These are phyloP conservation scores for Rhododendron williamsianum DNA, from an alignment of 148 eudicot species.

Conservation along the genomic window DNA sequence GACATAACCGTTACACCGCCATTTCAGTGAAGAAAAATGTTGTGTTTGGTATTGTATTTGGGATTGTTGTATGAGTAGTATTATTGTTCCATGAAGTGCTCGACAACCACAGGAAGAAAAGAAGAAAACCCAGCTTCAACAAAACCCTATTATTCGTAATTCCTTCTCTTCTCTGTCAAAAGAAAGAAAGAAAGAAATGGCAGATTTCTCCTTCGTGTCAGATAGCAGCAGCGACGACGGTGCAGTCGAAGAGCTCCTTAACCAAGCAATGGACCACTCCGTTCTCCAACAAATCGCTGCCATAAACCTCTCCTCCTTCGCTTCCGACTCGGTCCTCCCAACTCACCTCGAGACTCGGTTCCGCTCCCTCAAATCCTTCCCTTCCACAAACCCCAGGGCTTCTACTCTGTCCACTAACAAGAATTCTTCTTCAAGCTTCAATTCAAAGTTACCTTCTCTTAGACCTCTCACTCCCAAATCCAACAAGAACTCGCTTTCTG, in stretches of 20 bases:
- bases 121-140: neutral
- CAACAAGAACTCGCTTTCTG: conserved; percentile 5
- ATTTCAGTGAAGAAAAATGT: neutral
- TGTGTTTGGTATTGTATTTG: no score
- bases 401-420: neutral
- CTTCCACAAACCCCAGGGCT: conserved; percentile 11
- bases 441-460: conserved; percentile 22
- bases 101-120: neutral
- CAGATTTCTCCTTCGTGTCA: conserved; percentile 42
- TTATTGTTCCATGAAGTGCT: no score
- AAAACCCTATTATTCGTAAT: neutral
- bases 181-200: conserved; percentile 29
- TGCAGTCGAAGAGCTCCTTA: conserved; percentile 62
- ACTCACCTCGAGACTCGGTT: conserved; percentile 72
- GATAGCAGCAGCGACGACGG: conserved; percentile 51
- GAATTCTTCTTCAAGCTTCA: neutral
- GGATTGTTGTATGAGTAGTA: no score
- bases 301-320: conserved; percentile 66
- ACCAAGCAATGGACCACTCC: conserved; percentile 65
- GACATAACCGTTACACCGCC: conserved; percentile 25
- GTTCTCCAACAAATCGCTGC: conserved; percentile 77
- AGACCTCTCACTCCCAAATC: conserved; percentile 19
- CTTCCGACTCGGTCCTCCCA: conserved; percentile 58
- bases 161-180: neutral
- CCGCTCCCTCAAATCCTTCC: conserved; percentile 71